Base-by-base conservation (phyloP, 441 rosid species). In the Populus hybrid region DNA sequence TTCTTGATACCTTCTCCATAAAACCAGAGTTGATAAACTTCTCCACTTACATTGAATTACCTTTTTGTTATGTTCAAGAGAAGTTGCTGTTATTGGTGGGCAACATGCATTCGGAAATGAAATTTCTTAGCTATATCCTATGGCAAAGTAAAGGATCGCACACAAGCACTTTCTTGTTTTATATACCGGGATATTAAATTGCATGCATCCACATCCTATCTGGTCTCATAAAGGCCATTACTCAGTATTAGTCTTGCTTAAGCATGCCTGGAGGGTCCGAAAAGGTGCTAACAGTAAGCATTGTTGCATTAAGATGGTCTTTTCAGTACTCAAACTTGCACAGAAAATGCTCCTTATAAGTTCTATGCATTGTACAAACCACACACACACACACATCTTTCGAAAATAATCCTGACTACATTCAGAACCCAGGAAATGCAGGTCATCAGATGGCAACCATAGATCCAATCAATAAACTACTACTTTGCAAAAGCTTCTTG, bases 341-440 rank as follows among this genome's bases (percentile, higher is more conserved):
- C 10, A 40, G 20, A 14, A 26, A 50, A 7, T 67, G 7, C 69
- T 38, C 63, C 38, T 64, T 64, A 16, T 65, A 64, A 20, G 26
- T 34, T 74, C 20, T n/a, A 36, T 14, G 24, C 9, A 23, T 35
- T n/a, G 59, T 65, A 40, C 16, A 40, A 10, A 40, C 36, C 36
- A 34, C 46, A 9, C 11, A 38, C 42, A 74, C 10, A 7, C 28
- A 30, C 21, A 28, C 32, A 42, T 35, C 26, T 67, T 36, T 72
- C 50, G 18, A 66, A 26, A 67, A 76, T 14, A 76, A 76, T 11
- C 23, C 23, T 46, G 32, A 24, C 18, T 66, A 54, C 71, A 66
- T 40, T 75, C 28, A n/a, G 42, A 23, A 68, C 24, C 54, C 73
- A 68, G 21, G 34, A 54, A 68, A 76, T 54, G 73, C 54, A 54